Evolutionary conservation across 108 stramenopile species (phyloP).

Genomic region (Discostella pseudostelligera): DNA sequence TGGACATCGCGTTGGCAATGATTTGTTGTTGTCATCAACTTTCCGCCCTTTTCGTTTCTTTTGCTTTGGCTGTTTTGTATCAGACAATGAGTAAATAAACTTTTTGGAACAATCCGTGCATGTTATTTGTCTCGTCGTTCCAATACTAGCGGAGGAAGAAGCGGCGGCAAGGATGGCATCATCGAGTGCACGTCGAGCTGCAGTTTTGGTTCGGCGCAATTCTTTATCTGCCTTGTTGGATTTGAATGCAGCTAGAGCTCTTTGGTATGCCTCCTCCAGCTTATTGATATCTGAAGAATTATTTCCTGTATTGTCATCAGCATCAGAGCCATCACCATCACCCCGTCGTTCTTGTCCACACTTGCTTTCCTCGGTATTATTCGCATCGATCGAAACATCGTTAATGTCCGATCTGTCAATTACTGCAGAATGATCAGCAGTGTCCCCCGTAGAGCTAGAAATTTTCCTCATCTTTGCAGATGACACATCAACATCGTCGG

Average conservation of each 20-base stretch:
- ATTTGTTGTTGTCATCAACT: too few species aligned
- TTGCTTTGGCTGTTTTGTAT: not conserved
- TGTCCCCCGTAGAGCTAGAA: too few species aligned
- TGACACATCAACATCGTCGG: not conserved
- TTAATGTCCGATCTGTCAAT: not conserved
- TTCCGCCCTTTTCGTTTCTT: slow-evolving; percentile 2
- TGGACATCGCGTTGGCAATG: slow-evolving; percentile 16
- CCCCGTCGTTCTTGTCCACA: too few species aligned
- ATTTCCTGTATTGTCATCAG: not conserved
- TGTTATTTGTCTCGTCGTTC: slow-evolving; percentile 13
- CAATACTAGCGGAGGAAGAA: not conserved
- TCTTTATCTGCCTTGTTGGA: slow-evolving; percentile 42
- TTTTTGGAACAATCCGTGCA: slow-evolving; percentile 35
- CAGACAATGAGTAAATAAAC: slow-evolving; percentile 3
- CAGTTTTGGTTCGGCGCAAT: slow-evolving; percentile 38
- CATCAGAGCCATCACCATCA: not conserved
- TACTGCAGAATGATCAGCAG: not conserved
- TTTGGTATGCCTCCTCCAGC: slow-evolving; percentile 29
- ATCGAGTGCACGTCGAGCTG: slow-evolving; percentile 36
- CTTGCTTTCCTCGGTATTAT: not conserved
- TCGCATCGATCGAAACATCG: not conserved
- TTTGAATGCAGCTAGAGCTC: slow-evolving; percentile 39
- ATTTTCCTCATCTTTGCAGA: not conserved
- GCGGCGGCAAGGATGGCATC: slow-evolving; percentile 15
- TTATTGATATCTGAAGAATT: slow-evolving; percentile 10